Evolutionary conservation across 208 protist genomes (phyloP), one percentile per base, ranked within the genome.

Genomic region (Wallacemonas collosoma): DNA sequence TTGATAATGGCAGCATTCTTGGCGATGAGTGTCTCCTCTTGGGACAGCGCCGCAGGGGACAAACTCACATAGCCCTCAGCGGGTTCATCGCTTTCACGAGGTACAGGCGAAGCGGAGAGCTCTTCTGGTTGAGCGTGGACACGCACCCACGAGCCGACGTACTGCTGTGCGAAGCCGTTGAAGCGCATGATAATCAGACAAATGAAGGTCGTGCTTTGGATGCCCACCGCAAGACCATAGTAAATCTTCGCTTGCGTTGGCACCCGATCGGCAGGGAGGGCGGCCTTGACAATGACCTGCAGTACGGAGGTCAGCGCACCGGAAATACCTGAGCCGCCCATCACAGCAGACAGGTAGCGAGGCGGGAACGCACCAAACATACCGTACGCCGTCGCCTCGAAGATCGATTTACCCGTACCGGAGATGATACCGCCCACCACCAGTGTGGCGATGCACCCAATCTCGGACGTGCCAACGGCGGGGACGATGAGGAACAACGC

Each of bases 341-440:
- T 94, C 54, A 92, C 62, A 1, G 73, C 75, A 14, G 82, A 68
- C n/a, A 76, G 90, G 72, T 87, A 93, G 40, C 71, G 73, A 11
- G 71, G 38, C 2, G 89, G 89, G 47, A 95, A 86, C 7, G 77
- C 73, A 14, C 77, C 75, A 11, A 88, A 88, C 44, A 96, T 68
- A 61, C 83, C 87, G 78, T 96, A 97, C 35, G 79, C 56, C 11
- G 85, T 90, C 12, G 87, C 62, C 62, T 95, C 87, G 62, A 93
- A 83, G 56, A 93, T 80, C n/a, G 87, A 86, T 60, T 85, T 93
- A 43, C 78, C 84, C 0, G 77, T 15, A 4, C 85, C 87, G n/a
- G 69, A 40, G n/a, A 88, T 74, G 48, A 87, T 64, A 14, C 73
- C 72, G 2, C 69, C 76, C 15, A 77, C 43, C 54, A 90, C 56